A percentile compares a stretch with the other conserved stretches of the same genome.
Evolutionary conservation across 768 basidiomycete genomes (phyloP).

Genomic region (Atractiella rhizophila): DNA sequence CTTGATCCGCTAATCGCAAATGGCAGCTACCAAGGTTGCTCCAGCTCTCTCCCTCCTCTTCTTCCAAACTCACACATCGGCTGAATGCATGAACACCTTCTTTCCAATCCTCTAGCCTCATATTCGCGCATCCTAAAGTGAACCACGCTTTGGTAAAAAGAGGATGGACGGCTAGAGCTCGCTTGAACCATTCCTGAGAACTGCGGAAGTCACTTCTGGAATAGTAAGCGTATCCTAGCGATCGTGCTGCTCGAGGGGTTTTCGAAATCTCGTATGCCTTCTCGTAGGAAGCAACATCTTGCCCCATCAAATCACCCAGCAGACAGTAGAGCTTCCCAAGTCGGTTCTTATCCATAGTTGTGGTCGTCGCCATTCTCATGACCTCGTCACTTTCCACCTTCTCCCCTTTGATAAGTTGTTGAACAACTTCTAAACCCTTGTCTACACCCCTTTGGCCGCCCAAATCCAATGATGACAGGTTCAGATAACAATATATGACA

Average conservation of each 20-base stretch:
- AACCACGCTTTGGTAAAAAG: conserved; percentile 77
- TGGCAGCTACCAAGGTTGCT: conserved; percentile 88
- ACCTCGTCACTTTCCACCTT: conserved; percentile 62
- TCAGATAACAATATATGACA: conserved; percentile 60
- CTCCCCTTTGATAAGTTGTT: conserved; percentile 55
- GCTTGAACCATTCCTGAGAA: conserved; percentile 40
- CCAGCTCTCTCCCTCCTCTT: conserved; percentile 96
- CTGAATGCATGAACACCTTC: conserved; percentile 58
- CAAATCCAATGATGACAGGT: no score
- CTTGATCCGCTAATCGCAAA: conserved; percentile 42
- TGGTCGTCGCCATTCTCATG: conserved; percentile 14
- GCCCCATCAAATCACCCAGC: conserved; percentile 74
- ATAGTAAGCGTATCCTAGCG: conserved; percentile 63
- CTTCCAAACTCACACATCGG: conserved; percentile 69
- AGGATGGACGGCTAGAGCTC: conserved; percentile 69
- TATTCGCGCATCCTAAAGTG: conserved; percentile 70
- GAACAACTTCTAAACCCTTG: conserved; percentile 52
- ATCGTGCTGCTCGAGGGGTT: conserved; percentile 74
- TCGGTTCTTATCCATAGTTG: conserved; percentile 32
- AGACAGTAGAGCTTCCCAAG: conserved; percentile 88
- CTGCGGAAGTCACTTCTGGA: conserved; percentile 36
- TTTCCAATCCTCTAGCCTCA: conserved; percentile 60
- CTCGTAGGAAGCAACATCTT: conserved; percentile 44
- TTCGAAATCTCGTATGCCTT: conserved; percentile 61
- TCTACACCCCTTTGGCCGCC: conserved; percentile 39